Evolutionary conservation across 805 yeast species (phyloP), one percentile per base, ranked within the genome.

Genomic region (Suhomyces faveliae): DNA sequence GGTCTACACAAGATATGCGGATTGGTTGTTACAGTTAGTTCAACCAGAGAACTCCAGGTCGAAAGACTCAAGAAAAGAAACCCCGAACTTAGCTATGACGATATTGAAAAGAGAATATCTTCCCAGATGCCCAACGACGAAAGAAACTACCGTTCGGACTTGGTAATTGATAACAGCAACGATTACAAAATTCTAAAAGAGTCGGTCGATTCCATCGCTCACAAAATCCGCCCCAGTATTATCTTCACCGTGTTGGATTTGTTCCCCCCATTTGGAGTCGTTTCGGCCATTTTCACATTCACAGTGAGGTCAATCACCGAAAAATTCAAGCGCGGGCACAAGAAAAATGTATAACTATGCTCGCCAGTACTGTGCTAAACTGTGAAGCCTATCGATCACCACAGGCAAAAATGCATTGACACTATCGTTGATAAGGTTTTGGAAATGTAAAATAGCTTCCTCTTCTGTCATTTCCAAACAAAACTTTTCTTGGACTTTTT

Each of bases 321-420:
- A 13, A 39, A 33, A 12, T 43, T 38, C 35, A 40, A 42, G 21
- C 20, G 21, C 6, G 21, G 38, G 21, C 6, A 35, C 21, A 5
- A 12, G 19, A 35, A 17, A 17, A 35, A 35, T n/a, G 3, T 13
- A 12, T 12, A 15, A 35, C 15, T 51, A 92, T 0, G 97, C 90
- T 51, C 99, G 73, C 99, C 99, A 95, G 62, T 94, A 94, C 62
- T 94, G 99, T 0, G 99, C 97, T 62, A 94, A 76, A 67, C 92
- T 89, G 65, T 94, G 99, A 45, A 94, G 70, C 53, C 97, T 81
- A 61, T 94, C 99, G 46, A 94, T 94, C 13, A 95, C 96, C 61
- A 91, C 91, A 0, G 99, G 98, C 49, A 92, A 66, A 49, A 94
- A 80, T 0, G 99, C 98, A 62, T 83, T 88, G 13, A 94, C 97